Percentiles rank a stretch among this genome's conserved stretches.
Evolutionary conservation across 1,139 yeast genomes (phyloP).

Genomic region (Insectozyma bohioensis): DNA sequence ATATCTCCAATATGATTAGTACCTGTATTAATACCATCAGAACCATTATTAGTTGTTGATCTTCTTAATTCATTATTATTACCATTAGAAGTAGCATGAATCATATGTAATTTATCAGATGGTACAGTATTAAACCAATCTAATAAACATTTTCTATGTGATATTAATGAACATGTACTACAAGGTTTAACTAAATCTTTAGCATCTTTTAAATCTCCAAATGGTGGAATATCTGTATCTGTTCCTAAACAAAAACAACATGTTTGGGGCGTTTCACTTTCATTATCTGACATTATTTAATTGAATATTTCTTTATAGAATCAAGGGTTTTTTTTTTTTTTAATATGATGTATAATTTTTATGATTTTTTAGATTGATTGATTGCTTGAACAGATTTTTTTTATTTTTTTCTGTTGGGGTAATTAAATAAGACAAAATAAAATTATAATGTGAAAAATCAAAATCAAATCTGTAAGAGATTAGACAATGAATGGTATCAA

Average conservation of each 20-base stretch:
- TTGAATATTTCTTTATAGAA: no score
- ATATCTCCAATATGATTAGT: slow-evolving; percentile 11
- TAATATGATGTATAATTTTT: no score
- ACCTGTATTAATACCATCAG: no score
- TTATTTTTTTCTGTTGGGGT: no score
- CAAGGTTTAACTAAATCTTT: slow-evolving; percentile 43
- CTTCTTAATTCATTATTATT: slow-evolving; percentile 5
- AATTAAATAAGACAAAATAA: no score
- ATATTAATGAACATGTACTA: slow-evolving; percentile 35
- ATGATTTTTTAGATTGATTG: no score
- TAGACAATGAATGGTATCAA: no score
- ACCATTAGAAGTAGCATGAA: slow-evolving; percentile 17
- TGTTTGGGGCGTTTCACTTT: slow-evolving; percentile 3
- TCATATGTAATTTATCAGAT: slow-evolving; percentile 26
- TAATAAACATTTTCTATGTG: slow-evolving; percentile 42
- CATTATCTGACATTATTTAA: slow-evolving; percentile 5
- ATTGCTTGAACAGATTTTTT: no score
- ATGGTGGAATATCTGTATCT: slow-evolving; percentile 41
- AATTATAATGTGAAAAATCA: no score
- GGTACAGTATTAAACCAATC: slow-evolving; percentile 47
- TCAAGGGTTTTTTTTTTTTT: slow-evolving; percentile 1
- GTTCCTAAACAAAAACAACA: slow-evolving; percentile 48
- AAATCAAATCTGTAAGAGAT: no score
- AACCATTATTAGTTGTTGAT: slow-evolving; percentile 1
- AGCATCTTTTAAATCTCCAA: slow-evolving; percentile 40